phyloP scores from a whole-genome alignment of 2,329 filamentous ascomycete genomes.

The Huntiella bhutanensis region DNA sequence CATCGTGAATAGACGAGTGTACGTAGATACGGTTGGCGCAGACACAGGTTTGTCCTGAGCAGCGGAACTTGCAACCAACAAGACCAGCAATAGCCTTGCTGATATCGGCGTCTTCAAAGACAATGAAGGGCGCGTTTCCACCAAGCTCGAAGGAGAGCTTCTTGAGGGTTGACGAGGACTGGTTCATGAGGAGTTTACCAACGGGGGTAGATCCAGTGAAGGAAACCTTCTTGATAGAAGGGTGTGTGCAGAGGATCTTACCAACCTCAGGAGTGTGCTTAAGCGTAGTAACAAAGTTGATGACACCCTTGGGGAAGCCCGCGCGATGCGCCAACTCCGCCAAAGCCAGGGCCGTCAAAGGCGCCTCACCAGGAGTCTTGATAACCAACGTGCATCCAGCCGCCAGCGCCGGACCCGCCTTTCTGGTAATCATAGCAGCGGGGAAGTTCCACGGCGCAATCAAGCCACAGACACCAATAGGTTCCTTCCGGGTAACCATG shows the following conservation, averaged over 20 bases:
- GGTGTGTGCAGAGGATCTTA: conserved; percentile 25
- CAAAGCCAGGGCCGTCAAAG: conserved; percentile 68
- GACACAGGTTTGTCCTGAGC: conserved; percentile 55
- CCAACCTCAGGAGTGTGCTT: conserved; percentile 65
- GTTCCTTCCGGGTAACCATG: conserved; percentile 18
- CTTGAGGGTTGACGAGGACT: conserved; percentile 49
- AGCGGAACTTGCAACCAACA: conserved; percentile 51
- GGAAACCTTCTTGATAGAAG: conserved; percentile 44
- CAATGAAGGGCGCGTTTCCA: conserved; percentile 58
- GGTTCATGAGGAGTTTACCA: conserved; percentile 42
- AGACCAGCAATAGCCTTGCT: conserved; percentile 47
- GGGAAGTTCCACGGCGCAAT: conserved; percentile 37
- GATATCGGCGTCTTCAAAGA: conserved; percentile 56
- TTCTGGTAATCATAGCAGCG: conserved; percentile 31
- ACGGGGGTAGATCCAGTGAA: conserved; percentile 45
- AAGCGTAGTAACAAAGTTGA: conserved; percentile 66
- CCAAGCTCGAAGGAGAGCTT: conserved; percentile 58
- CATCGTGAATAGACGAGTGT: conserved; percentile 39
- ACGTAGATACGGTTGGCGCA: conserved; percentile 42
- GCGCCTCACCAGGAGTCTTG: conserved; percentile 78
- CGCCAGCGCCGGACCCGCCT: conserved; percentile 36
- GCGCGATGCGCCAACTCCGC: conserved; percentile 69
- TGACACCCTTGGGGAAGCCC: conserved; percentile 68
- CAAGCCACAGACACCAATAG: conserved; percentile 20
- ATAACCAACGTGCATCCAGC: conserved; percentile 62